Evolutionary conservation across 2,329 filamentous ascomycete species (phyloP).

Genomic region (Basipetospora chlamydospora): DNA sequence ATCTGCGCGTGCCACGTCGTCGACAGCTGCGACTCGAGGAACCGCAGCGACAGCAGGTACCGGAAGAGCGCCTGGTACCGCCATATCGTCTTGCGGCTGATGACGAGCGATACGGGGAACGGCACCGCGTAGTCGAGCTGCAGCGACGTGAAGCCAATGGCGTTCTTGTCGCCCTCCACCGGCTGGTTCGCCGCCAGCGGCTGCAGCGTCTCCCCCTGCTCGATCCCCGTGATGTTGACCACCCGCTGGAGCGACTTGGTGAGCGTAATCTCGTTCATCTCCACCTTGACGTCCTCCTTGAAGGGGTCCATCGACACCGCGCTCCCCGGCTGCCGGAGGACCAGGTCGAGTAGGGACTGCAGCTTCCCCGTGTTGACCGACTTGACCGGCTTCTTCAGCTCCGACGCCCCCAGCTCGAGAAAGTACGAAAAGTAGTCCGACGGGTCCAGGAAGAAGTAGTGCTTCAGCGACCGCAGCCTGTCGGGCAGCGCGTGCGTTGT

Average conservation of each 20-base stretch:
- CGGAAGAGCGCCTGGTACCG: slow-evolving; percentile 93
- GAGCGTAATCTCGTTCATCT: slow-evolving; percentile 89
- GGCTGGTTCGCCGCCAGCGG: slow-evolving; percentile 36
- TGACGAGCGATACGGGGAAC: slow-evolving; percentile 88
- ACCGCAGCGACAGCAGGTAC: slow-evolving; percentile 76
- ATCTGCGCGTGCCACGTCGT: slow-evolving; percentile 84
- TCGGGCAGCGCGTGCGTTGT: slow-evolving; percentile 86
- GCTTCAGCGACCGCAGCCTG: slow-evolving; percentile 79
- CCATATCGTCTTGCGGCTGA: slow-evolving; percentile 92
- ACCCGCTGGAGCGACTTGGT: slow-evolving; percentile 92
- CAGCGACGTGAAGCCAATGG: slow-evolving; percentile 79
- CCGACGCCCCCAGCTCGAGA: slow-evolving; percentile 76
- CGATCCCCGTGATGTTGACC: slow-evolving; percentile 89
- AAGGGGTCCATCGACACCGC: slow-evolving; percentile 90
- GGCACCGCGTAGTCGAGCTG: slow-evolving; percentile 91
- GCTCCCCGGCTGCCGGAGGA: slow-evolving; percentile 88
- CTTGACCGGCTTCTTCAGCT: slow-evolving; percentile 79
- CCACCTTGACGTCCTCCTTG: slow-evolving; percentile 95
- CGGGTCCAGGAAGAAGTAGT: slow-evolving; percentile 97
- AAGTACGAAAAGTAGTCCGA: slow-evolving; percentile 99
- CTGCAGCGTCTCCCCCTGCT: slow-evolving; percentile 72
- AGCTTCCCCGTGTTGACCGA: slow-evolving; percentile 84
- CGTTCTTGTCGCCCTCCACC: slow-evolving; percentile 71
- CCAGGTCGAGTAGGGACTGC: slow-evolving; percentile 88
- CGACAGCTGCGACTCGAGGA: slow-evolving; percentile 77